phyloP scores from a whole-genome alignment of 176 grass and related monocot genomes.

The Poa annua region DNA sequence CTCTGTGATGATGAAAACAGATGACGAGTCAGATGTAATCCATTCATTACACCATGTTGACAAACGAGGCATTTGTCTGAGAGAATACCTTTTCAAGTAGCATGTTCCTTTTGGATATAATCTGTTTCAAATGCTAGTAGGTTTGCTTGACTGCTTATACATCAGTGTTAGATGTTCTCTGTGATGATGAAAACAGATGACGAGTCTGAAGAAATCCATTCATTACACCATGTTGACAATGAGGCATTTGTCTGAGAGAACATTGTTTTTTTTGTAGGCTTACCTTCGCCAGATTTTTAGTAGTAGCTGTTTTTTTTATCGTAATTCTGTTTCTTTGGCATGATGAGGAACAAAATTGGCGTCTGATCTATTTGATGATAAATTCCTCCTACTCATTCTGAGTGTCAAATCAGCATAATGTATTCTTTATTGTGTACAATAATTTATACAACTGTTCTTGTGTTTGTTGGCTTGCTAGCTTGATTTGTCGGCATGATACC shows the following conservation, averaged over 20 bases:
- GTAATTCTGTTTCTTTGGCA: not conserved
- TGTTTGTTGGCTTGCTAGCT: too few species aligned
- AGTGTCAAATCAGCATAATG: slow-evolving; percentile 13
- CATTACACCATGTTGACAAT: slow-evolving; percentile 58
- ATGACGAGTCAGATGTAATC: slow-evolving; percentile 70
- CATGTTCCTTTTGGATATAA: too few species aligned
- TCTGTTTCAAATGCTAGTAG: too few species aligned
- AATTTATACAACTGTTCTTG: too few species aligned
- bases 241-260: slow-evolving; percentile 80
- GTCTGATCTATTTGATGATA: slow-evolving; percentile 51
- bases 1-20: slow-evolving; percentile 45
- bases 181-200: slow-evolving; percentile 59
- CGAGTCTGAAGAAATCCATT: slow-evolving; percentile 69
- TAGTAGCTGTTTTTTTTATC: not conserved
- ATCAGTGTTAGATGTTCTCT: not conserved
- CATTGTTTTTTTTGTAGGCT: not conserved
- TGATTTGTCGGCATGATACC: not conserved
- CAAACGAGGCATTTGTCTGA: slow-evolving; percentile 79
- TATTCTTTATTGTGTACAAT: too few species aligned
- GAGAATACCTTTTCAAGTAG: not conserved
- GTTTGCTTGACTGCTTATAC: too few species aligned
- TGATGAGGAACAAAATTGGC: slow-evolving; percentile 42
- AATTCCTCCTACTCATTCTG: slow-evolving; percentile 73
- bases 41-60: slow-evolving; percentile 62
- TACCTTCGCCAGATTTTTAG: too few species aligned